Evolutionary conservation across 306 rosid genomes (phyloP), one percentile per base, ranked within the genome.

Genomic region (Pterocarpus santalinus): DNA sequence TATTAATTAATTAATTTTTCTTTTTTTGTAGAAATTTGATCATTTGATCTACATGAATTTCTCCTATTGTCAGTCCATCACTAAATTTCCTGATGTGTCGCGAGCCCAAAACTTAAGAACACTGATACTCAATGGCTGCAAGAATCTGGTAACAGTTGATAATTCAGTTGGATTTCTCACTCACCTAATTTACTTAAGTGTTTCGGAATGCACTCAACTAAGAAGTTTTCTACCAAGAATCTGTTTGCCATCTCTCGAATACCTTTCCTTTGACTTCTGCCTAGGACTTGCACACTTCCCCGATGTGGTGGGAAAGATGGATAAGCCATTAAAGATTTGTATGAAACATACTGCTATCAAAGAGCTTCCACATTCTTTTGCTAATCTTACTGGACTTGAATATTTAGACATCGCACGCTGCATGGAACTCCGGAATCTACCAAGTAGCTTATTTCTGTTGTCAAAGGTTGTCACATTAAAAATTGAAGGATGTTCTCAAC

Each of bases 161-260:
- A 35, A 62, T 5, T 75, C 71, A 13, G 17, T 62, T 33, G 72
- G 72, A 9, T 15, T 58, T 36, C 72, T 75, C 13, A 11, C 7
- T 60, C 62, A 75, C 5, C 62, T 75, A 32, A 2, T 36, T 17
- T 3, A 5, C 11, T 62, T 62, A 2, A 44, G 61, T 8, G 15
- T 22, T 75, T 30, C 9, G 0, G 10, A 9, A 33, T 75, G 57
- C 57, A 52, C 16, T 2, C 5, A 13, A 8, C 57, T 52, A 12
- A 52, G 7, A 12, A 52, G 57, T 13, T 52, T 52, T 52, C 17
- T 52, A 5, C 57, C 22, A 0, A 12, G 5, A 52, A 52, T 52
- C 1, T 52, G 2, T 52, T 13, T 52, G 17, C 57, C 57, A 52
- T 52, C 57, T 52, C 57, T 52, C 16, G 17, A 52, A 52, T 52